Evolutionary conservation across 1,139 yeast genomes (phyloP).

Genomic region (Diutina neorugosa): DNA sequence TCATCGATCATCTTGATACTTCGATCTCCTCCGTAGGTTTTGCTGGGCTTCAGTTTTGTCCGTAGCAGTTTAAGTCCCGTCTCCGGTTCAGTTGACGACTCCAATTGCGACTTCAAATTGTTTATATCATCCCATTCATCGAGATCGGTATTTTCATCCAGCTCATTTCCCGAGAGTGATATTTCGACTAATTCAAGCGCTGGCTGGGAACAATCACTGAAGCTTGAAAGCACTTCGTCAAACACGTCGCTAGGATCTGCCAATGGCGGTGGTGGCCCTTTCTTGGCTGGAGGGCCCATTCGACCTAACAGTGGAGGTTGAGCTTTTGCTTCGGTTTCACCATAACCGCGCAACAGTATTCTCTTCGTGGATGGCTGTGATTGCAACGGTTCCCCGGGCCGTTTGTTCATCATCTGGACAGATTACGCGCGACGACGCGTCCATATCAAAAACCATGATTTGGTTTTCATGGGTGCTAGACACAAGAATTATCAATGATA

Average conservation of each 20-base stretch:
- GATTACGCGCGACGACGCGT: neutral
- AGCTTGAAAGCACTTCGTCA: neutral
- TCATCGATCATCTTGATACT: neutral
- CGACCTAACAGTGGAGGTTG: neutral
- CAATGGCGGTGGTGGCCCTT: neutral
- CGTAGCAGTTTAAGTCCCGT: neutral
- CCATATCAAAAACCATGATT: neutral
- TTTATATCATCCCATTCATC: conserved; percentile 1
- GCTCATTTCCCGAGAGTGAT: neutral
- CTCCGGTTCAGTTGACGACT: neutral
- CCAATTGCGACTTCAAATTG: neutral
- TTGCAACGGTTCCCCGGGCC: neutral
- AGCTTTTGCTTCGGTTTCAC: neutral
- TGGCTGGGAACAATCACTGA: neutral
- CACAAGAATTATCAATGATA: too few species aligned
- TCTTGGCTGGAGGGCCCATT: neutral
- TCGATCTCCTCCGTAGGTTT: conserved; percentile 1
- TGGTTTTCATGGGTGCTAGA: too few species aligned
- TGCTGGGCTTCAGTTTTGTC: neutral
- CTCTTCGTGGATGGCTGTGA: neutral
- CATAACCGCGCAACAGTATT: neutral
- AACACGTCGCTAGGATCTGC: neutral
- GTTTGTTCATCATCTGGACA: neutral
- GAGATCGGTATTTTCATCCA: neutral
- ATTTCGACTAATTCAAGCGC: neutral